Base-by-base conservation (phyloP, 495 filamentous ascomycete genomes). In the Penicillium cataractarum region DNA sequence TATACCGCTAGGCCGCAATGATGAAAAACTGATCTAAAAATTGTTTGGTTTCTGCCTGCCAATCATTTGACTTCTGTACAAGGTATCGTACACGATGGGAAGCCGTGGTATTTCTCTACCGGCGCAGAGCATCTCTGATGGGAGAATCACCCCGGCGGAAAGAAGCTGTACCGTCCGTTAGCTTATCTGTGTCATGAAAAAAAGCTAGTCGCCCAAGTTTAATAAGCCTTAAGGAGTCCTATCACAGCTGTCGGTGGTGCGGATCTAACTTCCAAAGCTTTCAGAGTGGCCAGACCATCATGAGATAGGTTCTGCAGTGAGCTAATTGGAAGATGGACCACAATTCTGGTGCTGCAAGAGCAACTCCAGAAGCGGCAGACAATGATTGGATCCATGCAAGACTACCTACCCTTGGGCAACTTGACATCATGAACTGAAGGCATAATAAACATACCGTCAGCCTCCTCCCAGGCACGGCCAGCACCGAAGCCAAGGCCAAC, bases 401-500 rank as follows among this genome's bases (percentile, higher is more conserved):
- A 21, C 54, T 29, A n/a, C 21, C n/a, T 31, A n/a, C 21, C n/a
- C 35, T 54, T 35, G 54, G 22, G 54, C 35, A 24, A 27, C 21
- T 17, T 42, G 35, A 55, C 46, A 44, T 17, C 27, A 50, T 40
- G 53, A 31, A 32, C 32, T 21, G 53, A 53, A 56, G 62, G 64
- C 31, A 60, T 67, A 50, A 60, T 67, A 50, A 66, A 78, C 81
- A 60, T 80, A 85, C 82, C 72, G 68, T 85, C 82, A 59, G 81
- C 80, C 70, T 98, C 95, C 76, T 97, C 95, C 84, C 93, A 98
- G 10, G 94, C 96, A 71, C 96, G 87, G 57, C 95, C 95, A 63
- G 93, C 92, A 71, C 95, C 95, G 74, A 99, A 97, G 46, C 95
- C 95, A 48, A 92, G 82, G 57, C 95, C 95, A 67, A 96, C 87